Conservation (phyloP, 1,284 basidiomycete genomes). For the Microbotryum intermedium region DNA sequence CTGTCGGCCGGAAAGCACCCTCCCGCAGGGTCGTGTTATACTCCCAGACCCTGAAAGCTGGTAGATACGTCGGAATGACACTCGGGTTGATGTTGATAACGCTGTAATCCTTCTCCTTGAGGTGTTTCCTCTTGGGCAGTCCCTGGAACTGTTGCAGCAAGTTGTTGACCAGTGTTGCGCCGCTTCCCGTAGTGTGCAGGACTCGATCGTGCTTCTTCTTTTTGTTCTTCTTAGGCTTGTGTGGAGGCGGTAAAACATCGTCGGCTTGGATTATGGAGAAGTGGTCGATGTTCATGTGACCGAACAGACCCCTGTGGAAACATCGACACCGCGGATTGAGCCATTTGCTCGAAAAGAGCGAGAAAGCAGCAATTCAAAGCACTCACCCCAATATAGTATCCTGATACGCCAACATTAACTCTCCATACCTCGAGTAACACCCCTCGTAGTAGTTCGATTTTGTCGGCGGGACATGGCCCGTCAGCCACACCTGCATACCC, state of each 20-base stretch:
- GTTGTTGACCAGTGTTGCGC: slow-evolving; percentile 10
- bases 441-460: slow-evolving; percentile 52
- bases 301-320: slow-evolving; percentile 56
- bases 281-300: slow-evolving; percentile 51
- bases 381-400: slow-evolving; percentile 69
- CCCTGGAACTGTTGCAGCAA: slow-evolving; percentile 11
- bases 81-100: slow-evolving; percentile 70
- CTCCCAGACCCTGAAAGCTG: slow-evolving; percentile 68
- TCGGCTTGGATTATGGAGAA: slow-evolving; percentile 43
- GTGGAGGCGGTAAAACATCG: slow-evolving; percentile 35
- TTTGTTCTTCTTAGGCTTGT: slow-evolving; percentile 11
- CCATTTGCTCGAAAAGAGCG: not conserved
- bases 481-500: slow-evolving; percentile 64
- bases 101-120: slow-evolving; percentile 58
- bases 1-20: slow-evolving; percentile 41
- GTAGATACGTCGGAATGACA: slow-evolving; percentile 81
- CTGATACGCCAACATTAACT: slow-evolving; percentile 72
- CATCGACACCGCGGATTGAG: not conserved
- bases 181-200: not conserved
- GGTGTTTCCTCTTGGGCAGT: slow-evolving; percentile 11
- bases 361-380: too few species aligned
- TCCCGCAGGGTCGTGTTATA: slow-evolving; percentile 36
- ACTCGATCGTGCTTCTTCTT: slow-evolving; percentile 13
- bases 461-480: slow-evolving; percentile 69
- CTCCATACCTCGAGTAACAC: slow-evolving; percentile 58